A percentile compares a stretch with the other conserved stretches of the same genome.
Evolutionary conservation across 2,329 filamentous ascomycete species (phyloP).

Genomic region (Rutstroemia sp.): DNA sequence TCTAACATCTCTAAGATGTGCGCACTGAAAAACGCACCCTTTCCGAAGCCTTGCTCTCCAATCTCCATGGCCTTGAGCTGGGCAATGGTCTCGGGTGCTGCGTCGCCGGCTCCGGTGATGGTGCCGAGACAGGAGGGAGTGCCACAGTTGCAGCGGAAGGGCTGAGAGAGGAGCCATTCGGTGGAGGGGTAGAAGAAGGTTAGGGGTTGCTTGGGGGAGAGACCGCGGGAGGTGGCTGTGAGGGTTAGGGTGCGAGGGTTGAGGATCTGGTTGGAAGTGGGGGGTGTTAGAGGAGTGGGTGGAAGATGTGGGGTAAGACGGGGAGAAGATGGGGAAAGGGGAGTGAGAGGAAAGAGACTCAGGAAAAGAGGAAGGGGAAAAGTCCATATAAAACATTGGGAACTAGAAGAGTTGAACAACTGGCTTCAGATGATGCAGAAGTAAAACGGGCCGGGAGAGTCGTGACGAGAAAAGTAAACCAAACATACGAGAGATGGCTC

Average conservation of each 20-base stretch:
- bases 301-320: background rate
- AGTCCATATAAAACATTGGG: too few species aligned
- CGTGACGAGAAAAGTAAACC: background rate
- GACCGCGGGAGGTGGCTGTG: conserved; percentile 48
- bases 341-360: background rate
- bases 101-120: conserved; percentile 56
- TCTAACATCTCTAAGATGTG: conserved; percentile 10
- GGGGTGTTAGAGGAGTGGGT: background rate
- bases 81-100: conserved; percentile 44
- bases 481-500: conserved; percentile 54
- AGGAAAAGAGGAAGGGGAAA: background rate
- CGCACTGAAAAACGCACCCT: conserved; percentile 35
- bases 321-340: background rate
- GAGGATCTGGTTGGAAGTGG: conserved; percentile 41
- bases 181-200: conserved; percentile 72
- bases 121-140: conserved; percentile 49
- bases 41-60: conserved; percentile 32
- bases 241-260: conserved; percentile 50
- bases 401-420: background rate
- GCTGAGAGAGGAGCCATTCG: conserved; percentile 67
- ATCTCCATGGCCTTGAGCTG: too few species aligned
- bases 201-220: conserved; percentile 49
- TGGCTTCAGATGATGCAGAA: background rate
- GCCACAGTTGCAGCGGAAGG: conserved; percentile 59
- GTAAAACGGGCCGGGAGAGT: background rate